Percentiles rank a stretch among this genome's conserved stretches.
Evolutionary conservation across 2,329 filamentous ascomycete species (phyloP).

Genomic region (Alternaria novae-zelandiae): DNA sequence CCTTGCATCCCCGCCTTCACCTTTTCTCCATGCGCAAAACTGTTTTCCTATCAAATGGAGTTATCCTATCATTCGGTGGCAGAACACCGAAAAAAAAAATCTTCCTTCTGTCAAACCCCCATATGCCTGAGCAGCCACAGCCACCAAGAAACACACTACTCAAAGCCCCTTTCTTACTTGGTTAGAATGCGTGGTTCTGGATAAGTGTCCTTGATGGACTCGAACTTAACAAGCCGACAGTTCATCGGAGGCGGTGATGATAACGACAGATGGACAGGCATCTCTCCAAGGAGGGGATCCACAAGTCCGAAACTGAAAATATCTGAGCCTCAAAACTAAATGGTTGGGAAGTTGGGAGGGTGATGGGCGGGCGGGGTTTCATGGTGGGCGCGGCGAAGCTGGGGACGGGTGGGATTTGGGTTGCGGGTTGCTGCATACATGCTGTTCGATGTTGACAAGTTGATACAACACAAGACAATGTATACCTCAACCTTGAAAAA

Average conservation of each 20-base stretch:
- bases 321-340: not conserved
- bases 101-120: not conserved
- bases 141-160: not conserved
- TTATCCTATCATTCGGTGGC: not conserved
- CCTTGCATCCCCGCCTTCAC: not conserved
- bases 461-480: not conserved
- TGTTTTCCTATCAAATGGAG: too few relatives aligned
- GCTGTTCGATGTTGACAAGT: not conserved
- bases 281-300: not conserved
- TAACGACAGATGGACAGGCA: not conserved
- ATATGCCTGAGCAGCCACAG: not conserved
- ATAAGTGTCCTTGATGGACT: not conserved
- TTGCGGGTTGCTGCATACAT: not conserved
- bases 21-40: not conserved
- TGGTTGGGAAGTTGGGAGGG: not conserved
- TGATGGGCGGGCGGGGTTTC: not conserved
- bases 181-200: not conserved
- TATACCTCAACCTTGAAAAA: not conserved
- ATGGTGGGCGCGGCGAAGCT: not conserved
- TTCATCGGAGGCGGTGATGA: not conserved
- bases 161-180: not conserved
- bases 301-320: not conserved
- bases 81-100: not conserved
- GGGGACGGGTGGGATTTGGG: not conserved
- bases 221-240: not conserved